These are phyloP conservation scores for Penicillium mononematosum DNA, from an alignment of 495 filamentous ascomycete species.

Conservation along the genomic window DNA sequence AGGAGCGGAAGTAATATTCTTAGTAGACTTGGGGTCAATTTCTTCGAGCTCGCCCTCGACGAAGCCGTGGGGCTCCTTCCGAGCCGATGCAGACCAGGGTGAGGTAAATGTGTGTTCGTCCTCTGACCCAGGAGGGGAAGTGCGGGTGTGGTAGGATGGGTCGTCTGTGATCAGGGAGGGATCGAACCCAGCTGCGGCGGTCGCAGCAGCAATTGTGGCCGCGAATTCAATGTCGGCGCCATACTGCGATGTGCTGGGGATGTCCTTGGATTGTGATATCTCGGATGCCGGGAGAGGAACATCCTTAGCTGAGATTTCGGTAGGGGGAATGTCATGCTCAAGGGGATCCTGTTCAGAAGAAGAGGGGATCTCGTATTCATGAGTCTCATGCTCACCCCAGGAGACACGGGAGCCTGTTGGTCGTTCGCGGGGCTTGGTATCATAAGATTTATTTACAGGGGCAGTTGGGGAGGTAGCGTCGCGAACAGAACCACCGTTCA, in stretches of 20 bases:
- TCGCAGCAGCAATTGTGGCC: constrained; percentile 66
- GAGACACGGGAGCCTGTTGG: constrained; percentile 53
- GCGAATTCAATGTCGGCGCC: constrained; percentile 65
- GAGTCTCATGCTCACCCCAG: constrained; percentile 61
- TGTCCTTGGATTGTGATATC: constrained; percentile 17
- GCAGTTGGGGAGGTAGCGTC: constrained; percentile 33
- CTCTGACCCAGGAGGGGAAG: constrained; percentile 63
- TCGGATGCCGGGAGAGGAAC: constrained; percentile 20
- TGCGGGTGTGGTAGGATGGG: constrained; percentile 58
- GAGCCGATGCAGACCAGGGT: constrained; percentile 43
- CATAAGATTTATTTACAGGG: constrained; percentile 20
- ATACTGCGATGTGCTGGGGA: constrained; percentile 14
- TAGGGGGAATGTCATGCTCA: constrained; percentile 26
- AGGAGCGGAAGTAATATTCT: constrained; percentile 2
- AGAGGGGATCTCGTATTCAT: constrained; percentile 60
- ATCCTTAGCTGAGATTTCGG: constrained; percentile 21
- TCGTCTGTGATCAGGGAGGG: constrained; percentile 69
- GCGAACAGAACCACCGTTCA: constrained; percentile 42
- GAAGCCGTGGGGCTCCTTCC: constrained; percentile 32
- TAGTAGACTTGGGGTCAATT: constrained; percentile 17
- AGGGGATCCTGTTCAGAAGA: constrained; percentile 43
- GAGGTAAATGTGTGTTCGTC: constrained; percentile 44
- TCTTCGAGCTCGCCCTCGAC: constrained; percentile 38
- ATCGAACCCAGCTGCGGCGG: constrained; percentile 67
- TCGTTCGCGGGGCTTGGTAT: constrained; percentile 27